Conservation (phyloP, 1,284 basidiomycete genomes). For the Trametes hirsuta region DNA sequence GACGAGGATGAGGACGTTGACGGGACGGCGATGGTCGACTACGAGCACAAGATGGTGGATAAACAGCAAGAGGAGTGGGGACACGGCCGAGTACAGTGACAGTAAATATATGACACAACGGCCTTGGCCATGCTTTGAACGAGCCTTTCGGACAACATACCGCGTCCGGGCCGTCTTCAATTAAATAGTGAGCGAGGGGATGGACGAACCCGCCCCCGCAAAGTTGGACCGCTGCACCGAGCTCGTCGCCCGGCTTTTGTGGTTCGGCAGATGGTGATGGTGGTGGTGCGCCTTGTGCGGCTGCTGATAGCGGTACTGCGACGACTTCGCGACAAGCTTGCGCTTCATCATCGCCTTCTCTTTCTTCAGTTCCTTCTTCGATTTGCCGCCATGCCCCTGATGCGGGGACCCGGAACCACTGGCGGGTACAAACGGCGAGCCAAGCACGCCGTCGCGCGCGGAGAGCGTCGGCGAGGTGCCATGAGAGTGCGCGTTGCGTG, state of each 20-base stretch:
- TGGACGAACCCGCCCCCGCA: constrained; percentile 34
- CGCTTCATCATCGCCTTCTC: constrained; percentile 65
- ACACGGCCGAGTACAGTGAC: constrained; percentile 1
- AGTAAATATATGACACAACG: constrained; percentile 5
- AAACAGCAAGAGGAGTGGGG: constrained; percentile 7
- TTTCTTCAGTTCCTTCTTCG: constrained; percentile 49
- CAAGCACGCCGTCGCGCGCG: constrained; percentile 52
- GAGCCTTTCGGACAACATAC: neutral
- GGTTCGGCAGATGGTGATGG: constrained; percentile 55
- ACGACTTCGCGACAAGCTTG: constrained; percentile 50
- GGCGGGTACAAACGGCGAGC: constrained; percentile 20
- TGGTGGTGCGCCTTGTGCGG: constrained; percentile 57
- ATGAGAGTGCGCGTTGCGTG: constrained; percentile 35
- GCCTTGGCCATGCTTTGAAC: neutral
- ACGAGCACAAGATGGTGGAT: constrained; percentile 15
- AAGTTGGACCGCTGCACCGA: constrained; percentile 62
- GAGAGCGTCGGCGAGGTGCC: constrained; percentile 57
- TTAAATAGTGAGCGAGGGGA: constrained; percentile 33
- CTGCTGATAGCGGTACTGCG: constrained; percentile 44
- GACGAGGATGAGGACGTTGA: neutral
- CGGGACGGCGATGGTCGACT: neutral
- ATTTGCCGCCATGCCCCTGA: constrained; percentile 22
- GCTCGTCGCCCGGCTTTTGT: constrained; percentile 60
- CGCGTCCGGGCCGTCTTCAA: neutral
- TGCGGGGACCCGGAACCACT: constrained; percentile 13